Evolutionary conservation across 768 basidiomycete genomes (phyloP), one percentile per base, ranked within the genome.

Genomic region (Baorangia bicolor): DNA sequence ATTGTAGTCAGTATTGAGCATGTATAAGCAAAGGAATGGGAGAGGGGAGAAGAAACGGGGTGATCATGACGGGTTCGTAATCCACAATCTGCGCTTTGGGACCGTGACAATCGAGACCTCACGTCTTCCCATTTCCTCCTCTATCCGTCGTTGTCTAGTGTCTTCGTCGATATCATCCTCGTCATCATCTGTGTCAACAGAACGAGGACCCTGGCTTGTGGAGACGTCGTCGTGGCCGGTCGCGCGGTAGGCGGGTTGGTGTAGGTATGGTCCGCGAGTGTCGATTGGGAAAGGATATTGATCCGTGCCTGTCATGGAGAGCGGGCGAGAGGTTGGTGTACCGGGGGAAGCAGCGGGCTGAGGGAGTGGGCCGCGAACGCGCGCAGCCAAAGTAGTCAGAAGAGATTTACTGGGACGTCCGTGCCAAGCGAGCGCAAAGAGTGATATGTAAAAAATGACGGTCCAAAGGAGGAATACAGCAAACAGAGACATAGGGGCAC

Each of bases 71-170:
- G 87, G 88, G 70, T 93, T 93, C 49, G 82, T 79, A 45, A 92
- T 80, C 78, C 84, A 84, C 53, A 93, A 73, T 64, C 81, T 84
- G 61, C 89, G 87, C 67, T 83, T 86, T 20, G 91, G 91, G 13
- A 85, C 81, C 40, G 84, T 78, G 57, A 92, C 82, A 64, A 92
- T 90, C n/a, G 87, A 88, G 30, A 92, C 89, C 60, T 92, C 89
- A 46, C 91, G 81, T 61, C 90, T 78, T 37, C 78, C 83, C 81
- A 93, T 89, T 70, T 92, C 90, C 54, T 87, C 85, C 67, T 92
- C 91, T 33, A 92, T 90, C 62, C 82, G 77, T 56, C 83, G 78
- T 68, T 91, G 90, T 56, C 85, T 77, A 13, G 83, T 79, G 46
- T 87, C 84, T 59, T 92, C 90, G 60, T 92, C 90, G 52, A 87